A percentile compares a stretch with the other conserved stretches of the same genome.
Conservation (phyloP, 306 rosid genomes). For the Glycine tomentella region DNA sequence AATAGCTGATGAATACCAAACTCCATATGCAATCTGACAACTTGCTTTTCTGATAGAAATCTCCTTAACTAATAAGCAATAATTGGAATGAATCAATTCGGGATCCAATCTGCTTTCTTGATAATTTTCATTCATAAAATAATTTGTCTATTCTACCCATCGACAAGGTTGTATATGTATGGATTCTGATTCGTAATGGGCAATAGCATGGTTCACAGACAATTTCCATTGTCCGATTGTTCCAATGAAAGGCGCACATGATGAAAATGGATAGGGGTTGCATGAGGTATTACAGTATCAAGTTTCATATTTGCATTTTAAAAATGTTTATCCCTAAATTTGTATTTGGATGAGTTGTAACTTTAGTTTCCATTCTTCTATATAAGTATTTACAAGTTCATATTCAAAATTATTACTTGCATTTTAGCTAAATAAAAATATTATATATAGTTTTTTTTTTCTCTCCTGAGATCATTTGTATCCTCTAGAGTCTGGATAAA, state of each 20-base stretch:
- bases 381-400: no score
- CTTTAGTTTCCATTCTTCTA: no score
- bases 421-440: no score
- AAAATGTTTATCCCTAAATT: no score
- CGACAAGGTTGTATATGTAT: not conserved
- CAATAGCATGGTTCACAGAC: not conserved
- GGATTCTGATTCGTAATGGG: not conserved
- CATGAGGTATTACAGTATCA: not conserved
- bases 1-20: not conserved
- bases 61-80: not conserved
- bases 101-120: not conserved
- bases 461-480: no score
- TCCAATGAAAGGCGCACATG: not conserved
- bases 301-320: not conserved
- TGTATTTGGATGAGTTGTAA: no score
- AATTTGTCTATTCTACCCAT: not conserved
- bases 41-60: not conserved
- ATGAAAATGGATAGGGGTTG: not conserved
- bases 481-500: no score
- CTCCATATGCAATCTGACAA: not conserved
- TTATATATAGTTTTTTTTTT: no score
- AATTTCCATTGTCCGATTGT: not conserved
- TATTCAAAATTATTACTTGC: no score
- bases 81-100: no score
- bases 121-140: not conserved